Evolutionary conservation across 331 rosid genomes (phyloP), one percentile per base, ranked within the genome.

Genomic region (Stylosanthes scabra): DNA sequence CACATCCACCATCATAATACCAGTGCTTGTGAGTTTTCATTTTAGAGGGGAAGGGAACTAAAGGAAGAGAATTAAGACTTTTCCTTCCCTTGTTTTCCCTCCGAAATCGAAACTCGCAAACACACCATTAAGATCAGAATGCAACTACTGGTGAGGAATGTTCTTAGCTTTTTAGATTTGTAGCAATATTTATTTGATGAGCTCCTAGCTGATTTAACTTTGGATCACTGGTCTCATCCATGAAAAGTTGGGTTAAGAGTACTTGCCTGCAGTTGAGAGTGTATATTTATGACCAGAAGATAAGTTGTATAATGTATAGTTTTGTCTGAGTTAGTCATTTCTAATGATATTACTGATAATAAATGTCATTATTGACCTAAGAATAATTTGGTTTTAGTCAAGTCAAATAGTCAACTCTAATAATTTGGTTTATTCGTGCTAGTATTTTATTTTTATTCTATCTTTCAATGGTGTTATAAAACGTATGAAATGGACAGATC

Each of bases 261-360:
- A 67, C 59, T 44, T 69, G 41, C 45, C 25, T 67, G 58, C 54
- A 69, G 40, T 60, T 65, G 59, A 81, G 75, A 65, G 68, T 25
- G 61, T 45, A 81, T 74, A 74, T 78, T 49, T 68, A 54, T 86
- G 73, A 80, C 78, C 86, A 68, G 60, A 20, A 50, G 80, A 41
- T 74, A 59, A 71, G 52, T 45, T 82, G 71, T 77, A 82, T 74
- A n/a, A 51, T 84, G 87, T 86, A 81, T 77, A 84, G 88, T 74
- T 79, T 50, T 76, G 58, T 66, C 74, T 46, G 59, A 28, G 5
- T 3, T 68, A 62, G 77, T 52, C 59, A 64, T 59, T 51, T 81
- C 81, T 81, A 37, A 50, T 66, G 59, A 72, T 79, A 57, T 31
- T 56, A 57, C 6, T 41, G 13, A 8, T 7, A 40, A 29, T 40